Evolutionary conservation across 805 yeast genomes (phyloP), one percentile per base, ranked within the genome.

Genomic region (Candida ovalis): DNA sequence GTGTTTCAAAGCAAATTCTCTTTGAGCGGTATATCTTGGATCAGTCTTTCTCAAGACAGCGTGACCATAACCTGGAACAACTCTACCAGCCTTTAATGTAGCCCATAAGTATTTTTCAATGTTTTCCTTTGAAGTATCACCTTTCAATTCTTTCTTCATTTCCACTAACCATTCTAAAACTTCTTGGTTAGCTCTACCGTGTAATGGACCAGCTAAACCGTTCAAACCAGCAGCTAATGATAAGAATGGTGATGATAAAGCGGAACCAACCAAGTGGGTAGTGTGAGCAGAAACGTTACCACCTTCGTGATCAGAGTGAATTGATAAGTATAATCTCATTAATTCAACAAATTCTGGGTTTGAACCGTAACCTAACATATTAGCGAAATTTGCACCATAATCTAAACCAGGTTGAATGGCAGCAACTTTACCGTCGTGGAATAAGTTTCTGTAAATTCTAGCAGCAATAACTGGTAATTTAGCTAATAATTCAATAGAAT

Each of bases 291-390:
- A 82, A 52, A 86, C 94, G 66, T 86, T 86, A 70, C 94, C 94
- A 73, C 94, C 95, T 75, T 86, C 95, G 74, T 86, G 95, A 68
- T 86, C 95, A 47, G 89, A 80, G 75, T 86, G 95, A 65, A 86
- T 82, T 52, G 92, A 81, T 63, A 86, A 70, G 77, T 86, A 86
- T 58, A 87, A 74, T 73, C 95, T 82, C 82, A 86, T 80, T 61
- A 87, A 77, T 68, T 86, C 91, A 50, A 81, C 78, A 65, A 86
- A 86, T 66, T 84, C 89, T 57, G 75, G 74, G 71, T 82, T 80
- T 50, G 70, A 70, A 57, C 83, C 81, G 66, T 66, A 76, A 52
- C 85, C 84, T 53, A 80, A 71, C 73, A 74, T 75, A 59, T 81
- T 79, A 50, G 82, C 70, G 48, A 80, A 69, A 59, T 70, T 73